Evolutionary conservation across 2,329 filamentous ascomycete species (phyloP).

Genomic region (Byssochlamys sp.): DNA sequence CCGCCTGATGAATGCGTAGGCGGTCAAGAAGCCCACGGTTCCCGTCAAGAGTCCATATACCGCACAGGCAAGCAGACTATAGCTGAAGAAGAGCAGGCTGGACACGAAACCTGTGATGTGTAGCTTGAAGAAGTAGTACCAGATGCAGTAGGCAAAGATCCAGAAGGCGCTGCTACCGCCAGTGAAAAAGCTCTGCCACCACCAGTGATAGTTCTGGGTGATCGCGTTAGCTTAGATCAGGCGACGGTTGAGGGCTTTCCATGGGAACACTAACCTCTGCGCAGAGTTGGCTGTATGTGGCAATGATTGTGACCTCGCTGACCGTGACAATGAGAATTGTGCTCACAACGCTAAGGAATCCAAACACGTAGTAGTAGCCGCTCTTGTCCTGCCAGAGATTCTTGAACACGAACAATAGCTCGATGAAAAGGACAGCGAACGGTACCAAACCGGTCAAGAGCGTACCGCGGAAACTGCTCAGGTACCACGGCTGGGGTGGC

Average conservation of each 20-base stretch:
- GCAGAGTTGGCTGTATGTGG: constrained; percentile 73
- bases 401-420: constrained; percentile 77
- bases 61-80: constrained; percentile 70
- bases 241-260: neutral
- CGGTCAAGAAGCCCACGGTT: constrained; percentile 73
- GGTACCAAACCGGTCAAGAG: constrained; percentile 68
- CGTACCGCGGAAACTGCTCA: constrained; percentile 52
- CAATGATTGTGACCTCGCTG: constrained; percentile 73
- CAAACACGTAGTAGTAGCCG: constrained; percentile 86
- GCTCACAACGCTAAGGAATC: constrained; percentile 67
- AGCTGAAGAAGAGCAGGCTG: constrained; percentile 72
- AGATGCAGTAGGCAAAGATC: constrained; percentile 73
- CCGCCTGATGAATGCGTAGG: constrained; percentile 71
- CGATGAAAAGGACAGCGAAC: constrained; percentile 80
- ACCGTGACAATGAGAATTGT: constrained; percentile 66
- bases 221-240: neutral
- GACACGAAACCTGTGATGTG: constrained; percentile 73
- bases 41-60: constrained; percentile 74
- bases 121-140: constrained; percentile 73
- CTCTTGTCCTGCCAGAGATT: constrained; percentile 84
- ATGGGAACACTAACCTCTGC: constrained; percentile 48
- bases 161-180: constrained; percentile 68
- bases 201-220: constrained; percentile 69
- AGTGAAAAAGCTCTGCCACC: constrained; percentile 79
- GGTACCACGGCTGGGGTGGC: constrained; percentile 67